Evolutionary conservation across 1,284 basidiomycete genomes (phyloP).

Genomic region (Quambalaria eucalypti): DNA sequence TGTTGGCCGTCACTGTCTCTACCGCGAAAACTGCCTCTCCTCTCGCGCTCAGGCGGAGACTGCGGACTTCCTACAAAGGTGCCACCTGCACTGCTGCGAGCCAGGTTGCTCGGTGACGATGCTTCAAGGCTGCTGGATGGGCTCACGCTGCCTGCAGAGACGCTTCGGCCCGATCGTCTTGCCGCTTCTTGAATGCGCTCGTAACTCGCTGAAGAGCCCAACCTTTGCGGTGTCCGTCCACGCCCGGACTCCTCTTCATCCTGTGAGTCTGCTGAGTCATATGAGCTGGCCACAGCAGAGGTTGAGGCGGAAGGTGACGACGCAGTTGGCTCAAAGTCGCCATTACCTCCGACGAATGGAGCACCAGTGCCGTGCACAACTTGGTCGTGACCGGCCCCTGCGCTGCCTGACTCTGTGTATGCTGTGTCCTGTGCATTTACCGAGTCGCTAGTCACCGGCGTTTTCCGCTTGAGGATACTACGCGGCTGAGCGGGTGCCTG

Average conservation of each 20-base stretch:
- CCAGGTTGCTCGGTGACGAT: no score
- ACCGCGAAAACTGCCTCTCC: not conserved
- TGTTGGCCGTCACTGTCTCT: not conserved
- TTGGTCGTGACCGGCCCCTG: no score
- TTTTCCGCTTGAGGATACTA: conserved; percentile 22
- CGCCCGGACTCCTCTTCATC: conserved; percentile 14
- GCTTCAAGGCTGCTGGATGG: not conserved
- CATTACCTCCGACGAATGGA: no score
- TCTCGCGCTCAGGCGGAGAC: not conserved
- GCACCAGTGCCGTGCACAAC: no score
- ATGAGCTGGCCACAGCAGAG: not conserved
- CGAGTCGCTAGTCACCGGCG: no score
- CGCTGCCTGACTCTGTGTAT: no score
- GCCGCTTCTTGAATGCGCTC: conserved; percentile 36
- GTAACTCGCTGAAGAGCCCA: conserved; percentile 32
- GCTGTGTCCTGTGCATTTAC: no score
- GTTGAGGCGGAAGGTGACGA: no score
- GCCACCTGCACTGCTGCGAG: no score
- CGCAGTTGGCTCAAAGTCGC: no score
- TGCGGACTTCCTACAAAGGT: not conserved
- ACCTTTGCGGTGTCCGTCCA: conserved; percentile 26
- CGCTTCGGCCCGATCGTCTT: not conserved
- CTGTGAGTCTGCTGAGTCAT: not conserved
- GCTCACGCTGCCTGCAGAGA: not conserved
- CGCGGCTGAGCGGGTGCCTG: conserved; percentile 7